Evolutionary conservation across 495 filamentous ascomycete genomes (phyloP), one percentile per base, ranked within the genome.

Genomic region (Aspergillus cavernicola): DNA sequence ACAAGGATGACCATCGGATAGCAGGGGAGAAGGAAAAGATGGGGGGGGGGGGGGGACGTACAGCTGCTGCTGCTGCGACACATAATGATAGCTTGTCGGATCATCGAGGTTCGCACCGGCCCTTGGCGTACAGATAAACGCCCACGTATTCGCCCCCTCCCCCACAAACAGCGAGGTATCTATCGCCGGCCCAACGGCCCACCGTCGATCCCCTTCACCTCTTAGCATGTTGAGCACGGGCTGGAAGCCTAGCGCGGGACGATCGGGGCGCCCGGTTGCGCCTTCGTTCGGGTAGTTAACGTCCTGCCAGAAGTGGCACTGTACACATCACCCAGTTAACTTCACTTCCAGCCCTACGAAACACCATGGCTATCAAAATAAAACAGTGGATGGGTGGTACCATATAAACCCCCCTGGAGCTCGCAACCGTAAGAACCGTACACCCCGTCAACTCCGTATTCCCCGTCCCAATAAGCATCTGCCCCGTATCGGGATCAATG

Each of bases 271-370:
- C 19, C 19, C 38, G 2, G 9, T 22, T 2, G 20, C 18, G 24
- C 24, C 24, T 28, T 4, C 9, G 24, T 20, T 41, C 11, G n/a
- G 20, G 38, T 41, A 41, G 19, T 41, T 41, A 5, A 41, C 7
- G 38, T 41, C 38, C 11, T 41, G 15, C 38, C 38, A 41, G 38
- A 41, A 41, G 20, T 41, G 38, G 38, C 38, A 41, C 38, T 41
- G 18, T 6, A 20, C 7, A 38, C 11, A 15, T 6, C n/a, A 38
- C 12, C 18, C n/a, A n/a, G n/a, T n/a, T n/a, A n/a, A n/a, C n/a
- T n/a, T n/a, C n/a, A n/a, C n/a, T n/a, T n/a, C n/a, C n/a, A n/a
- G n/a, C n/a, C n/a, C n/a, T n/a, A n/a, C n/a, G n/a, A n/a, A n/a
- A n/a, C n/a, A n/a, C n/a, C n/a, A n/a, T n/a, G n/a, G n/a, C n/a